Evolutionary conservation across 1,284 basidiomycete species (phyloP).

Genomic region (Apiotrichum veenhuisii): DNA sequence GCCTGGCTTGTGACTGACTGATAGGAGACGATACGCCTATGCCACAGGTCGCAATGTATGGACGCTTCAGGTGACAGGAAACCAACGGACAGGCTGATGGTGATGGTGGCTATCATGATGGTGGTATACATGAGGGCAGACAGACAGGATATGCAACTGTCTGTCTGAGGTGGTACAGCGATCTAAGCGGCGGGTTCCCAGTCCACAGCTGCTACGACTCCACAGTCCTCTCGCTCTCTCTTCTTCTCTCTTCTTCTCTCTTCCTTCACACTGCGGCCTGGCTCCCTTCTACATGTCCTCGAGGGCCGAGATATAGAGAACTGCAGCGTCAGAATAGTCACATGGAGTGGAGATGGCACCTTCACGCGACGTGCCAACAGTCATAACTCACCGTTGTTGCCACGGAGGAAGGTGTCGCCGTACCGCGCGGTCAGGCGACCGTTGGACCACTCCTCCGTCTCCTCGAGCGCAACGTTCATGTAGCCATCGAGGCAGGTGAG

Average conservation of each 20-base stretch:
- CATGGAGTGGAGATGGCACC: neutral
- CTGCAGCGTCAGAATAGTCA: constrained; percentile 28
- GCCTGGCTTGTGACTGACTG: too few relatives aligned
- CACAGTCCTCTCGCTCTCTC: too few relatives aligned
- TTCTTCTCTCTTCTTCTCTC: neutral
- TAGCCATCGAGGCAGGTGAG: constrained; percentile 96
- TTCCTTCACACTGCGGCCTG: neutral
- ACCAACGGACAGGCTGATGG: too few relatives aligned
- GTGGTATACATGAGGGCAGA: neutral
- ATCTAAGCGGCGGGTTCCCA: neutral
- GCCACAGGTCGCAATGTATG: too few relatives aligned
- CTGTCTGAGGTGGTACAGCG: neutral
- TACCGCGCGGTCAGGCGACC: constrained; percentile 81
- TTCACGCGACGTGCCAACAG: neutral
- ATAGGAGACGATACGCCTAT: too few relatives aligned
- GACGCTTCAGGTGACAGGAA: too few relatives aligned
- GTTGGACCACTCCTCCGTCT: constrained; percentile 91
- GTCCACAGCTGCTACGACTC: neutral
- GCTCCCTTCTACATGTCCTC: constrained; percentile 42
- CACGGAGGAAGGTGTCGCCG: constrained; percentile 91
- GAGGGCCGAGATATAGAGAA: constrained; percentile 54
- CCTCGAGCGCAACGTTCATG: constrained; percentile 98
- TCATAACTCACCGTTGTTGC: constrained; percentile 88
- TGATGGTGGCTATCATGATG: too few relatives aligned
- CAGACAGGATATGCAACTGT: too few relatives aligned